phyloP scores from a whole-genome alignment of 257 asterid species.

The Solanum arcanum region DNA sequence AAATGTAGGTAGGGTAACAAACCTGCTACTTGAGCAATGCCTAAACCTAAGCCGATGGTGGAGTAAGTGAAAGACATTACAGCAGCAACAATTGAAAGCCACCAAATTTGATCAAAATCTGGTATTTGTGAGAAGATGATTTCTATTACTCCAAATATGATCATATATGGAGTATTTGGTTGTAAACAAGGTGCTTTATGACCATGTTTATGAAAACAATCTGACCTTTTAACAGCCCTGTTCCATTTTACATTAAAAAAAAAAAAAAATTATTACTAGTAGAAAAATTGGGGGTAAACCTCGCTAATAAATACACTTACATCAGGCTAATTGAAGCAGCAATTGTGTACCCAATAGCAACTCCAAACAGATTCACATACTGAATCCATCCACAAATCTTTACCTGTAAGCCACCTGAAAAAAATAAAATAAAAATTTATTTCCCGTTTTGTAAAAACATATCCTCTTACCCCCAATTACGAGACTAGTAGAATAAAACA shows the following conservation, averaged over 20 bases:
- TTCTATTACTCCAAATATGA: slow-evolving; percentile 30
- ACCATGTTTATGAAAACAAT: slow-evolving; percentile 34
- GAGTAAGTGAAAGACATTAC: slow-evolving; percentile 49
- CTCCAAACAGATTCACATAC: slow-evolving; percentile 78
- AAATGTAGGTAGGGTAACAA: background rate
- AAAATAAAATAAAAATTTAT: background rate
- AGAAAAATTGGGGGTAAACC: background rate
- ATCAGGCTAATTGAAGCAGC: slow-evolving; percentile 69
- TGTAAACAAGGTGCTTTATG: slow-evolving; percentile 22
- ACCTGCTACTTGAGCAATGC: slow-evolving; percentile 46
- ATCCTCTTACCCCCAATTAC: background rate
- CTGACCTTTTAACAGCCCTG: slow-evolving; percentile 39
- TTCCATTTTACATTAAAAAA: background rate
- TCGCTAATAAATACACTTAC: background rate
- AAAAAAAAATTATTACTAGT: background rate
- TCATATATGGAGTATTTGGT: slow-evolving; percentile 42
- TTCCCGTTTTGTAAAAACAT: too few species aligned
- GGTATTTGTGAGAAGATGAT: slow-evolving; percentile 44
- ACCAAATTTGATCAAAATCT: slow-evolving; percentile 41
- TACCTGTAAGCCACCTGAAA: slow-evolving; percentile 71
- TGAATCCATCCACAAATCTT: slow-evolving; percentile 89
- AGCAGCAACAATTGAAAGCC: slow-evolving; percentile 52
- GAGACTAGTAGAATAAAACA: background rate
- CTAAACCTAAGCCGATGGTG: slow-evolving; percentile 45
- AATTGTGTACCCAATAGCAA: slow-evolving; percentile 84